Base-by-base conservation (phyloP, 768 basidiomycete species). In the Pleurotus eryngii region DNA sequence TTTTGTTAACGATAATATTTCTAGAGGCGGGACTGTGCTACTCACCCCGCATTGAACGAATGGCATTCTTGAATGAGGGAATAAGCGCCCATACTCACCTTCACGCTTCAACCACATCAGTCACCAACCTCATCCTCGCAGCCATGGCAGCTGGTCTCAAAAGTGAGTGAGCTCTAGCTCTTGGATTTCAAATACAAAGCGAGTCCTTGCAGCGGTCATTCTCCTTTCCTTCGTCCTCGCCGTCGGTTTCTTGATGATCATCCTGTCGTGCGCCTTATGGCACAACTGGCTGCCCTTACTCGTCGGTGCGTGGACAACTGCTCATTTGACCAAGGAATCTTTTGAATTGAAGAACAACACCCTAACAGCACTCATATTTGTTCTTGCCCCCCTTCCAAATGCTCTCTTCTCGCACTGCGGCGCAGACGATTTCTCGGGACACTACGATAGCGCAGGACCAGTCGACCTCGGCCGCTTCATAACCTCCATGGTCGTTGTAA, bases 151-250 rank as follows among this genome's bases (percentile, higher is more conserved):
- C 86, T 56, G 87, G 87, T 63, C 77, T 90, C 62, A 82, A 84
- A 76, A 89, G 87, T 89, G 66, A 66, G 81, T 66, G n/a, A 58
- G 49, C 30, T 35, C 9, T 3, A 4, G 9, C 30, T 35, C 8
- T 35, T 35, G 8, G 30, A 35, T 35, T 35, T 35, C 30, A 11
- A 11, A 35, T 35, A 35, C 4, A 11, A 35, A 35, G 9, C 30
- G 9, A 35, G 9, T 8, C 30, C 30, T 27, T 26, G 7, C 68
- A 98, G 95, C 94, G 67, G 95, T 98, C 61, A 95, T 98, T 65
- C 80, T 98, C 54, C 86, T 99, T 46, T 95, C 97, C 1, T 98
- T 99, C 74, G 92, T 98, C 54, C 87, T 99, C 49, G 97, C 97
- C 5, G 82, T 96, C 14, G 97, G 97, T n/a, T 99, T 99, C 77